Base-by-base conservation (phyloP, 345 rosid species). In the Eucalyptus regnans region DNA sequence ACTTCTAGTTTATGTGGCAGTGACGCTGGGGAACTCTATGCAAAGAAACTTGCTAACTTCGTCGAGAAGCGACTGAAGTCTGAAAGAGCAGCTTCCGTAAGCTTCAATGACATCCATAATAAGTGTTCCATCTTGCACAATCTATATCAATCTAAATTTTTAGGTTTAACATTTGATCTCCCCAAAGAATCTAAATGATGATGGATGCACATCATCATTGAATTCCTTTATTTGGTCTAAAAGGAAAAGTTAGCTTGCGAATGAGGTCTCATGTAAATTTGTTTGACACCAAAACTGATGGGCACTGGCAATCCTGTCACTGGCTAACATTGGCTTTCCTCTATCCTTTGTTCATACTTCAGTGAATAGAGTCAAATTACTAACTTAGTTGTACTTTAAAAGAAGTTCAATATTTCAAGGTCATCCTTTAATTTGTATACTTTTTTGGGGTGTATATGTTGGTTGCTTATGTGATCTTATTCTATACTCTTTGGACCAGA, bases 21-120 rank as follows among this genome's bases (percentile, higher is more conserved):
- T 93, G 99, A 96, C 86, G 86, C 94, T 80, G 99, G 99, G 91
- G 97, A 96, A 92, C 90, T 98, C 86, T 98, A 97, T 92, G 91
- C 96, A 5, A 96, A 95, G 94, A 98, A 98, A 92, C 99, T 98
- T 56, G 92, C 97, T 25, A 94, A 96, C 93, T 98, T 98, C 86
- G 95, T 98, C 10, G 99, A 95, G 92, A 98, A 97, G 93, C 94
- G 99, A 89, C 93, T 98, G 89, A 97, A 95, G 95, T 92, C 96
- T 91, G 99, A 98, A 93, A 97, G 96, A 92, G 95, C 99, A 86
- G 99, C 99, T 88, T 97, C 99, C 54, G 99, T 97, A 95, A 96
- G 99, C 91, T 91, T 71, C 86, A 86, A 13, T 50, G 56, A 86
- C 49, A 66, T 43, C 13, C 81, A 37, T 33, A 37, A 71, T 33